phyloP scores from a whole-genome alignment of 2,329 filamentous ascomycete species.

The Rutstroemia sp. region DNA sequence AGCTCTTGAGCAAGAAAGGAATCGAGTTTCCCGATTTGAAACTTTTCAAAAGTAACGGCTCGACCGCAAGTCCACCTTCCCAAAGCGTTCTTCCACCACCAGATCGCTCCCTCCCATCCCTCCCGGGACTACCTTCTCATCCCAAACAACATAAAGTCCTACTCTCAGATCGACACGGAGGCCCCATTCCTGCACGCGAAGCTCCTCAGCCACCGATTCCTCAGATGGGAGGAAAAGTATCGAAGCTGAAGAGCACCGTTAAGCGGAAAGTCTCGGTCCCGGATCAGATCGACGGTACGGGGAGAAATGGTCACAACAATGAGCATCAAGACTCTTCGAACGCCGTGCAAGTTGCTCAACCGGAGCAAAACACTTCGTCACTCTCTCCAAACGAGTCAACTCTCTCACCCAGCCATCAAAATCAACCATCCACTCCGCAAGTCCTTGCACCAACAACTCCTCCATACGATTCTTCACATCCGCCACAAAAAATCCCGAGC shows the following conservation, averaged over 20 bases:
- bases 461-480: slow-evolving; percentile 9
- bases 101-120: slow-evolving; percentile 8
- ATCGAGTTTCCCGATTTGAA: slow-evolving; percentile 25
- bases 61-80: slow-evolving; percentile 22
- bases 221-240: slow-evolving; percentile 26
- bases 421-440: slow-evolving; percentile 14
- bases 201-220: slow-evolving; percentile 24
- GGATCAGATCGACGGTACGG: slow-evolving; percentile 8
- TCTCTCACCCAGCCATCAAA: neutral
- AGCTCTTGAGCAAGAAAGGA: slow-evolving; percentile 21
- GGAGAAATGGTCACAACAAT: neutral
- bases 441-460: slow-evolving; percentile 22
- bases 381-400: too few relatives aligned
- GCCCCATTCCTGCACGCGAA: slow-evolving; percentile 23
- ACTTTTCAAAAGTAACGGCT: slow-evolving; percentile 27
- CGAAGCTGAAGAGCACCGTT: slow-evolving; percentile 25
- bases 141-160: slow-evolving; percentile 13
- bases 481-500: slow-evolving; percentile 13
- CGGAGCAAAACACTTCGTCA: slow-evolving; percentile 10
- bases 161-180: slow-evolving; percentile 19
- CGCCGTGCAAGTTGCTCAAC: slow-evolving; percentile 23
- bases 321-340: slow-evolving; percentile 7
- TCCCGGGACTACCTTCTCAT: slow-evolving; percentile 14
- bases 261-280: slow-evolving; percentile 15
- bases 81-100: slow-evolving; percentile 15